phyloP scores from a whole-genome alignment of 768 basidiomycete species.

The Trametes elegans region DNA sequence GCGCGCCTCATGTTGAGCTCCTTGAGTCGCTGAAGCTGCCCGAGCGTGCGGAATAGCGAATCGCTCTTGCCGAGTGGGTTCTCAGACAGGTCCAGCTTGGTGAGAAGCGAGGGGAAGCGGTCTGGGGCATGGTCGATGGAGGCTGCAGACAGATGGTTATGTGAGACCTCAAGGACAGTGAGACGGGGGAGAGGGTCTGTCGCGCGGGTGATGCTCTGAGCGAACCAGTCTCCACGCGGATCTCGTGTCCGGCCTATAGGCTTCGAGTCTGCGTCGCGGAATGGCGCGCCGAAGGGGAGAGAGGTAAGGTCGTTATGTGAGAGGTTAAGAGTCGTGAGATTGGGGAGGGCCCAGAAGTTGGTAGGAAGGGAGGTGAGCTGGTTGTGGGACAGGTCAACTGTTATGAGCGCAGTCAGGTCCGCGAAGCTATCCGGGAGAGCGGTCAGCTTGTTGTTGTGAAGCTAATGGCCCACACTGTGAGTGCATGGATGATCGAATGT shows the following conservation, averaged over 20 bases:
- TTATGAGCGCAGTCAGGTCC: slow-evolving; percentile 64
- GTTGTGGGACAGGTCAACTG: slow-evolving; percentile 76
- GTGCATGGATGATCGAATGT: neutral
- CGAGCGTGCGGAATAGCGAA: slow-evolving; percentile 46
- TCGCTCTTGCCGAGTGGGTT: slow-evolving; percentile 58
- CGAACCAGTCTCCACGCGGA: slow-evolving; percentile 52
- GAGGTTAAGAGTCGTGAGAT: slow-evolving; percentile 62
- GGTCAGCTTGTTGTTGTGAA: slow-evolving; percentile 71
- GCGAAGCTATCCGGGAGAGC: slow-evolving; percentile 63
- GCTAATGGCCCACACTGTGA: slow-evolving; percentile 37
- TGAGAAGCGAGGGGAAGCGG: slow-evolving; percentile 49
- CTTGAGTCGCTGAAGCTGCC: slow-evolving; percentile 48
- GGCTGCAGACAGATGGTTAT: slow-evolving; percentile 60
- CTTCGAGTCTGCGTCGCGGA: slow-evolving; percentile 31
- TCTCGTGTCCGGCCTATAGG: slow-evolving; percentile 36
- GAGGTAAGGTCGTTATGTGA: slow-evolving; percentile 65
- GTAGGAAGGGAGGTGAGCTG: slow-evolving; percentile 57
- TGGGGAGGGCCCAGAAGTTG: slow-evolving; percentile 66
- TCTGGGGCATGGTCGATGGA: slow-evolving; percentile 44
- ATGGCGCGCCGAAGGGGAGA: slow-evolving; percentile 63
- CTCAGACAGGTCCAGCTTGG: slow-evolving; percentile 60
- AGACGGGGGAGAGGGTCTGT: slow-evolving; percentile 65
- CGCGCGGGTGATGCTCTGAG: slow-evolving; percentile 59
- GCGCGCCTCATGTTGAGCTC: slow-evolving; percentile 56
- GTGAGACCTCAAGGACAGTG: slow-evolving; percentile 57